Evolutionary conservation across 768 basidiomycete genomes (phyloP).

Genomic region (Agrocybe praecox): DNA sequence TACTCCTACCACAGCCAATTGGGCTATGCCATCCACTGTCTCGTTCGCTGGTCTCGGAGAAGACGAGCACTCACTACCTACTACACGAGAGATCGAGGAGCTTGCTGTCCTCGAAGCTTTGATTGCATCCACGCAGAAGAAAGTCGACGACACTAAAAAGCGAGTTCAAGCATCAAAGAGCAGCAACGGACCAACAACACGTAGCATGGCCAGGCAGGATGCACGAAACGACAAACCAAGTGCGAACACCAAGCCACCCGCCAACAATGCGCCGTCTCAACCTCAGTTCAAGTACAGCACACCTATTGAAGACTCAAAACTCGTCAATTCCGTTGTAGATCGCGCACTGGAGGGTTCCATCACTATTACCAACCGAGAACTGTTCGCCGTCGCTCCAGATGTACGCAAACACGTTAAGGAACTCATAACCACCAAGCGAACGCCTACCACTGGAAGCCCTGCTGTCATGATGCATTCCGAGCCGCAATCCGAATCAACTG

Average conservation of each 20-base stretch:
- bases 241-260: background rate
- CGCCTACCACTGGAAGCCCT: background rate
- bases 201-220: background rate
- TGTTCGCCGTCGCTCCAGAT: constrained; percentile 15
- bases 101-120: background rate
- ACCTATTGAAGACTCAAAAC: constrained; percentile 12
- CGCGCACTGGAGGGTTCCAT: constrained; percentile 11
- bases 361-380: constrained; percentile 14
- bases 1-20: background rate
- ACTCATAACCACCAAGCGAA: constrained; percentile 4
- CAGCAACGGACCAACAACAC: background rate
- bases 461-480: background rate
- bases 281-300: constrained; percentile 15
- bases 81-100: background rate
- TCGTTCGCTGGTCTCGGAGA: background rate
- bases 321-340: constrained; percentile 5
- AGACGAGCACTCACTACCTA: background rate
- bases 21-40: background rate
- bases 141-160: constrained; percentile 2
- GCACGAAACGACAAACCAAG: background rate
- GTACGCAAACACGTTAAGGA: constrained; percentile 17
- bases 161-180: background rate
- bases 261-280: background rate
- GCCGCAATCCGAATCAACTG: background rate
- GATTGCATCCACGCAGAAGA: constrained; percentile 1